A percentile compares a stretch with the other conserved stretches of the same genome.
Evolutionary conservation across 2,329 filamentous ascomycete species (phyloP).

Genomic region (Thelonectria discophora): DNA sequence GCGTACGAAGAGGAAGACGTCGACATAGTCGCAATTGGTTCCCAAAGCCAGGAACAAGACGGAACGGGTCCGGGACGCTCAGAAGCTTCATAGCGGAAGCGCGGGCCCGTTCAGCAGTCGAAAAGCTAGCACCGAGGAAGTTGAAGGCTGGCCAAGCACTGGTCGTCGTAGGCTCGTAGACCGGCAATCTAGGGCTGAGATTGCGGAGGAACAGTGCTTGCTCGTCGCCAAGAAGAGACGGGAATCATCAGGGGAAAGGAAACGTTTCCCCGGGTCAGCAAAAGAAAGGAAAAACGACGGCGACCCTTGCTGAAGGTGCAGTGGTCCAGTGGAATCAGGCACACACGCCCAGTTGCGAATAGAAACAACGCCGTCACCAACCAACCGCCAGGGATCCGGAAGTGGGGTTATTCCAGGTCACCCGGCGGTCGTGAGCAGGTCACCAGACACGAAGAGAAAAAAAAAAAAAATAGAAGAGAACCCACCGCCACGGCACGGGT

Average conservation of each 20-base stretch:
- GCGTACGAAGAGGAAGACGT: background rate
- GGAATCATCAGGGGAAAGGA: background rate
- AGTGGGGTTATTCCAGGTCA: conserved; percentile 16
- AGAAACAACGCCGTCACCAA: background rate
- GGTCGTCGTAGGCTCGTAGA: background rate
- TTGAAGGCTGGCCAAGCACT: background rate
- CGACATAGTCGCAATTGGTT: background rate
- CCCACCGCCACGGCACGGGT: conserved; percentile 32
- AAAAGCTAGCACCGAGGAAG: background rate
- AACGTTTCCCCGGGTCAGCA: conserved; percentile 8
- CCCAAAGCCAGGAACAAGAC: conserved; percentile 7
- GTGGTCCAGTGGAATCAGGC: background rate
- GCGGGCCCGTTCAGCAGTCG: conserved; percentile 1
- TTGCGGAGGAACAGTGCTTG: conserved; percentile 25
- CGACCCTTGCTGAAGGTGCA: background rate
- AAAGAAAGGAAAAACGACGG: background rate
- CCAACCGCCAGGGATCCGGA: background rate
- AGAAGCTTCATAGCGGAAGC: conserved; percentile 10
- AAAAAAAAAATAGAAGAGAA: conserved; percentile 3
- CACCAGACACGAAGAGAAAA: conserved; percentile 19
- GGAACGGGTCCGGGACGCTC: conserved; percentile 22
- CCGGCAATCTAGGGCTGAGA: conserved; percentile 29
- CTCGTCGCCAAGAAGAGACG: conserved; percentile 9
- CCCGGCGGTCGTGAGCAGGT: conserved; percentile 18
- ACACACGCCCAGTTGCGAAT: background rate